A percentile compares a stretch with the other conserved stretches of the same genome.
Evolutionary conservation across 495 filamentous ascomycete species (phyloP).

Genomic region (Trichoderma parareesei): DNA sequence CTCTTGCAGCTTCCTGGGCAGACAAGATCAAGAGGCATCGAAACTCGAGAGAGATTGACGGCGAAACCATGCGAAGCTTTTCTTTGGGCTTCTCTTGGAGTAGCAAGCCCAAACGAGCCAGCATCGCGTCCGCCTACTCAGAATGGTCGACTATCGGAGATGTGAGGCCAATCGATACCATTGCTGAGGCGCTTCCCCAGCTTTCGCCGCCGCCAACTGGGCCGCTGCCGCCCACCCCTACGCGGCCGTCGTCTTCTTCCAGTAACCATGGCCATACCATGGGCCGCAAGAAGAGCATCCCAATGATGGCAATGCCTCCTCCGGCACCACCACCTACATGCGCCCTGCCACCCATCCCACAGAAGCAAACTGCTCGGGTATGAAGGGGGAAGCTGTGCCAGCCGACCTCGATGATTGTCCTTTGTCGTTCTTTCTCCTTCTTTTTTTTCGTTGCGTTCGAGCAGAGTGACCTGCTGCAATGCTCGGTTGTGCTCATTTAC

Average conservation of each 20-base stretch:
- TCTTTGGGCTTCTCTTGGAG: neutral
- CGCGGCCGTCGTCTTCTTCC: constrained; percentile 11
- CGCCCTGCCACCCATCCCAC: constrained; percentile 55
- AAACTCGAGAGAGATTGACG: neutral
- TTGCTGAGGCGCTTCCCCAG: neutral
- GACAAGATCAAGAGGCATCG: neutral
- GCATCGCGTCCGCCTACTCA: constrained; percentile 2
- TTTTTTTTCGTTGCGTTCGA: neutral
- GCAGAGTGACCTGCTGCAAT: too few species aligned
- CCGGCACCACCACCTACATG: constrained; percentile 54
- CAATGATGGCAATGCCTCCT: constrained; percentile 48
- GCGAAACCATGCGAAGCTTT: neutral
- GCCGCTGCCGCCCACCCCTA: constrained; percentile 14
- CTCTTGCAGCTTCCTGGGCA: constrained; percentile 6
- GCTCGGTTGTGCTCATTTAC: neutral
- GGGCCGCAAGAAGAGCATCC: constrained; percentile 46
- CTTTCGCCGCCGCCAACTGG: constrained; percentile 7
- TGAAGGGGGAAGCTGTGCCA: neutral
- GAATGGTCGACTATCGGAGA: neutral
- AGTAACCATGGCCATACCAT: constrained; percentile 19
- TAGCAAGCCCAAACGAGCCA: constrained; percentile 3
- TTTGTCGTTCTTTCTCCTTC: neutral
- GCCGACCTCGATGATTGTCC: neutral
- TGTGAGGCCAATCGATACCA: neutral
- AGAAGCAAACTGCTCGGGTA: constrained; percentile 11